A percentile compares a stretch with the other conserved stretches of the same genome.
Evolutionary conservation across 441 rosid genomes (phyloP).

Genomic region (Rhodomyrtus psidioides): DNA sequence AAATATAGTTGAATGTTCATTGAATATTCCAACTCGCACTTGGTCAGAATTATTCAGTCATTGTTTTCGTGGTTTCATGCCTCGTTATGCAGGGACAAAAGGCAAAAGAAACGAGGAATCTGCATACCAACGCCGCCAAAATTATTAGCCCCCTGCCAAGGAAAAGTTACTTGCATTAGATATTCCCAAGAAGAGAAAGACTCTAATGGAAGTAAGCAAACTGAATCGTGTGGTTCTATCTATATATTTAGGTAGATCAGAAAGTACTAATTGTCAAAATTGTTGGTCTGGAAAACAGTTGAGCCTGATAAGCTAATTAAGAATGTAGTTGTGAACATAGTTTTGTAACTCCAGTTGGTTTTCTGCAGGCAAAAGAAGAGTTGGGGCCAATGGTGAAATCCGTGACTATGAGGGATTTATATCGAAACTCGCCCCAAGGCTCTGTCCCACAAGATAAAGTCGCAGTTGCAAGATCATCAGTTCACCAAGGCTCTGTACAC

Average conservation of each 20-base stretch:
- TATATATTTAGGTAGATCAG: neutral
- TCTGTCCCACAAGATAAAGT: neutral
- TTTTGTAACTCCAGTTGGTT: neutral
- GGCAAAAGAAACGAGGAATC: no score
- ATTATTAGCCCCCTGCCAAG: no score
- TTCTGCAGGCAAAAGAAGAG: slow-evolving; percentile 18
- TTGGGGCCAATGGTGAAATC: slow-evolving; percentile 30
- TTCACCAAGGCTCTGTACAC: neutral
- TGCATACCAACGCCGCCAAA: no score
- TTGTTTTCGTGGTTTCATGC: no score
- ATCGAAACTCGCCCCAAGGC: neutral
- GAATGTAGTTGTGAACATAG: neutral
- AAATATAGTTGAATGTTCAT: no score
- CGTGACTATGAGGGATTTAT: slow-evolving; percentile 21
- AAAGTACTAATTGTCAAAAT: neutral
- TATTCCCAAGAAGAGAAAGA: no score
- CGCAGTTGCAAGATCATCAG: neutral
- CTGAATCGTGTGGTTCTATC: neutral
- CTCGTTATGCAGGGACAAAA: no score
- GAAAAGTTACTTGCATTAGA: no score
- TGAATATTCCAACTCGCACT: no score
- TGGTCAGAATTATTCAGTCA: no score
- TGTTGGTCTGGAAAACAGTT: neutral
- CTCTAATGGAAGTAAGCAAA: no score
- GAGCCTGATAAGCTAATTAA: neutral